Evolutionary conservation across 768 basidiomycete species (phyloP), one percentile per base, ranked within the genome.

Genomic region (Kwoniella sp.): DNA sequence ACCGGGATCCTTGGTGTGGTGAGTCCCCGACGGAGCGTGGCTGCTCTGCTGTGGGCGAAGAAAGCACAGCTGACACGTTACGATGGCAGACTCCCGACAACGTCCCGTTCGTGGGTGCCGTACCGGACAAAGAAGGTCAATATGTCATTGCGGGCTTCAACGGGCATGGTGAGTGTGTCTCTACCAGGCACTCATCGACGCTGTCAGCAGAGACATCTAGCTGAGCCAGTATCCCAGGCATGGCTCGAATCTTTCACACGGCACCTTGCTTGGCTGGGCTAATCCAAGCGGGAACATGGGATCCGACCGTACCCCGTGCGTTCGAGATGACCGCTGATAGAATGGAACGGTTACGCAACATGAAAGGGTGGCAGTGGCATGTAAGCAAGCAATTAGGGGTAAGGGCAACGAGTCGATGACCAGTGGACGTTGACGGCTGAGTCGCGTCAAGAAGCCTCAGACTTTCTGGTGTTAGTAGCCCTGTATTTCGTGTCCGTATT

Each of bases 221-320:
- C 37, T 12, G 37, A 39, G 7, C 37, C 19, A 7, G 12, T 17
- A 39, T 33, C n/a, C 10, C 34, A 48, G 47, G 56, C 3, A 59
- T 62, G 65, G 65, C 65, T 9, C 46, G 65, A 6, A 67, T 67
- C 51, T 64, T 64, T 49, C 45, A 53, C 17, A 64, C 62, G 44
- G 65, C 60, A 2, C 65, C 65, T 9, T 45, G 47, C 8, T 46
- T 64, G 7, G 65, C 62, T 3, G n/a, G 22, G n/a, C 42, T 59
- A 33, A 59, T 64, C n/a, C 20, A 42, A 20, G 42, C 38, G 9
- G 59, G 57, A 8, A 31, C 38, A 12, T 67, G 54, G 60, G 62
- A 62, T 19, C 33, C 49, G 9, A 61, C 47, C 7, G 31, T 67
- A 26, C 65, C 65, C 2, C 31, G 34, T 1, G 52, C 59, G 9